A percentile compares a stretch with the other conserved stretches of the same genome.
phyloP scores from a whole-genome alignment of 2,329 filamentous ascomycete genomes.

The Massarina eburnea region DNA sequence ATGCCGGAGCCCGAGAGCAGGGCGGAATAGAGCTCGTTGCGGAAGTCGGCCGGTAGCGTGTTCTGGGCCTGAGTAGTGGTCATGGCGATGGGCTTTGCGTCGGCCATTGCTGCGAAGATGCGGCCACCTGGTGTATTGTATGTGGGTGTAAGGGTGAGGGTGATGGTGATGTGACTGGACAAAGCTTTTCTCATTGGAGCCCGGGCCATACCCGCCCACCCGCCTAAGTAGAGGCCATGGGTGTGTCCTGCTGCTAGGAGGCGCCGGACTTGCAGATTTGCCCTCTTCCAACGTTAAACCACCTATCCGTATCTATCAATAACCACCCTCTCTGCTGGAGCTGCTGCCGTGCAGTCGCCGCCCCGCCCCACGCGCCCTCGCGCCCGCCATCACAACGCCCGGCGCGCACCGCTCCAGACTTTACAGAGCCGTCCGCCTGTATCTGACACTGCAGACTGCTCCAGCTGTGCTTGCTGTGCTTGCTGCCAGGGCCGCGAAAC shows the following conservation, averaged over 20 bases:
- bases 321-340: not conserved
- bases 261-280: too few species aligned
- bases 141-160: conserved; percentile 4
- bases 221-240: not conserved
- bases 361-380: not conserved
- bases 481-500: conserved; percentile 30
- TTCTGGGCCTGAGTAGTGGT: conserved; percentile 44
- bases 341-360: not conserved
- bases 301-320: not conserved
- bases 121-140: conserved; percentile 1
- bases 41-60: conserved; percentile 42
- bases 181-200: conserved; percentile 12
- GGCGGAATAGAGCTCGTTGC: conserved; percentile 47
- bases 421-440: not conserved
- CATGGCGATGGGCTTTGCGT: conserved; percentile 25
- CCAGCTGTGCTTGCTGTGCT: too few species aligned
- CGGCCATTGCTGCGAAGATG: conserved; percentile 10
- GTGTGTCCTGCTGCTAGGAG: too few species aligned
- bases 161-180: not conserved
- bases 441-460: too few species aligned
- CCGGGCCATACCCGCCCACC: conserved; percentile 8
- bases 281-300: too few species aligned
- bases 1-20: conserved; percentile 54
- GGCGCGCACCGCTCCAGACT: too few species aligned
- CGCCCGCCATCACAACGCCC: not conserved